Conservation (phyloP, 305 asterid species). For the Fraxinus angustifolia region DNA sequence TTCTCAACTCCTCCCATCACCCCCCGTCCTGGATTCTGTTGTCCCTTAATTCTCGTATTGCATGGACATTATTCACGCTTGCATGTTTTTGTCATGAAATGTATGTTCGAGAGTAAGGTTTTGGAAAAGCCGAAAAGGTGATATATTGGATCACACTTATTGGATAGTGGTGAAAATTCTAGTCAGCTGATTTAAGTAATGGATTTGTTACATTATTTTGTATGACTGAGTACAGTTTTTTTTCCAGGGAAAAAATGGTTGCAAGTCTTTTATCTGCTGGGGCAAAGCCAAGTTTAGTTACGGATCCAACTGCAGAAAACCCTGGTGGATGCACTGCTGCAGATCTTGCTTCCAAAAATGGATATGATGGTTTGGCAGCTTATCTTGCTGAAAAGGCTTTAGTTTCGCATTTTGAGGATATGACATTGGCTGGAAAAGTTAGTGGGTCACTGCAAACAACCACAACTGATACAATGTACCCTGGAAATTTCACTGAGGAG, state of each 20-base stretch:
- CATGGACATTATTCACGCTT: neutral
- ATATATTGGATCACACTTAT: neutral
- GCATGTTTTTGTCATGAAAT: neutral
- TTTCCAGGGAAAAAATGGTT: slow-evolving; percentile 85
- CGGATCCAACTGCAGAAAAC: slow-evolving; percentile 78
- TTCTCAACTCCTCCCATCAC: neutral
- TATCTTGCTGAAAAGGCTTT: slow-evolving; percentile 95
- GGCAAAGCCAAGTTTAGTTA: slow-evolving; percentile 86
- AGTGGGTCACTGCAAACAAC: slow-evolving; percentile 69
- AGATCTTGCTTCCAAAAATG: slow-evolving; percentile 83
- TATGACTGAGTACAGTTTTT: slow-evolving; percentile 6
- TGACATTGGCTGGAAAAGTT: slow-evolving; percentile 92
- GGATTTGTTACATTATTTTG: neutral
- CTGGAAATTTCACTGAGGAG: slow-evolving; percentile 62
- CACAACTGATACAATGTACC: slow-evolving; percentile 31
- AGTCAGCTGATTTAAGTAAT: neutral
- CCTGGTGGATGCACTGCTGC: slow-evolving; percentile 84
- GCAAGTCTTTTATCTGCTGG: slow-evolving; percentile 88
- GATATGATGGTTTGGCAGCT: slow-evolving; percentile 88
- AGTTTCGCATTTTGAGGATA: slow-evolving; percentile 74
- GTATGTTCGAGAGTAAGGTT: slow-evolving; percentile 1
- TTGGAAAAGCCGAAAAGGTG: neutral
- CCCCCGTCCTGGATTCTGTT: neutral
- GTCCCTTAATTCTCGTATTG: neutral
- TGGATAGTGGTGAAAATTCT: neutral